A percentile compares a stretch with the other conserved stretches of the same genome.
These are phyloP conservation scores for Exophiala sideris DNA, from an alignment of 2,329 filamentous ascomycete species.

Conservation along the genomic window DNA sequence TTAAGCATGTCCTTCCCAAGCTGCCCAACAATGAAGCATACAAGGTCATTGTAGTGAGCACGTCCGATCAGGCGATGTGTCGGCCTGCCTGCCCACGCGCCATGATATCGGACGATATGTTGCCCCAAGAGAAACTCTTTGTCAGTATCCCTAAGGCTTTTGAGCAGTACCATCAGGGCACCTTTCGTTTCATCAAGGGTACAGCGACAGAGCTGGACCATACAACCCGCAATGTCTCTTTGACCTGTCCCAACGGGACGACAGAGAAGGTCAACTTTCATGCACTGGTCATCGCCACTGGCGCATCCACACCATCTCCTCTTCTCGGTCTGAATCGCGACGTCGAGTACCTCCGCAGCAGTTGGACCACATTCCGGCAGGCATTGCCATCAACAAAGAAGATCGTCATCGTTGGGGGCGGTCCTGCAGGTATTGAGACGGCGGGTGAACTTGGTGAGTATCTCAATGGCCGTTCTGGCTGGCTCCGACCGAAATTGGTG, in stretches of 20 bases:
- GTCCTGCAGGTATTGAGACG: constrained; percentile 45
- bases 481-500: constrained; percentile 33
- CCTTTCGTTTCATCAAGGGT: constrained; percentile 45
- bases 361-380: constrained; percentile 41
- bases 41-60: constrained; percentile 44
- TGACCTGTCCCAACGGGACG: constrained; percentile 23
- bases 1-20: constrained; percentile 50
- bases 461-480: constrained; percentile 47
- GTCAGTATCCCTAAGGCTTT: constrained; percentile 39
- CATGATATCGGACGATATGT: constrained; percentile 45
- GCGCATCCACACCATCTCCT: constrained; percentile 46
- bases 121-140: constrained; percentile 47
- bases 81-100: constrained; percentile 48
- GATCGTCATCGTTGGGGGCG: constrained; percentile 48
- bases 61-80: constrained; percentile 42
- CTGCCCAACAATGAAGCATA: constrained; percentile 38
- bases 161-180: constrained; percentile 36
- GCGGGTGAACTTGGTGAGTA: constrained; percentile 52
- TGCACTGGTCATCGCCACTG: constrained; percentile 51
- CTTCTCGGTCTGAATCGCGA: constrained; percentile 43
- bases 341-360: constrained; percentile 32
- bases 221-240: constrained; percentile 33
- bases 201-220: constrained; percentile 39
- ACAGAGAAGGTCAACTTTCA: constrained; percentile 37
- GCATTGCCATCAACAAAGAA: constrained; percentile 39